Percentiles rank a stretch among this genome's conserved stretches.
Evolutionary conservation across 768 basidiomycete species (phyloP).

Genomic region (Suillus decipiens): DNA sequence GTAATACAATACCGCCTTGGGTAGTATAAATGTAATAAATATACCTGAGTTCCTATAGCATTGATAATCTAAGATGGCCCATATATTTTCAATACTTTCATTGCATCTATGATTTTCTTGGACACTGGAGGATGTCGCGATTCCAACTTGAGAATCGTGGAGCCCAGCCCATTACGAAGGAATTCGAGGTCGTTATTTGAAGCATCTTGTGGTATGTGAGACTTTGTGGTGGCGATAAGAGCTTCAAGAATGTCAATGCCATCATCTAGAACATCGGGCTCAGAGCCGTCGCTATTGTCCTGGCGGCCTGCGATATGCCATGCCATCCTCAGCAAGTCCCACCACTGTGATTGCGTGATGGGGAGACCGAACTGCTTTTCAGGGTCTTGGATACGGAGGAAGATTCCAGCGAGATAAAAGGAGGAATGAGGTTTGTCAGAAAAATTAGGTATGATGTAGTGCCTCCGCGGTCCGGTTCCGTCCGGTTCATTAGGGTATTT

Average conservation of each 20-base stretch:
- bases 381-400: not conserved
- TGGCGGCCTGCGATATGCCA: not conserved
- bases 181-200: not conserved
- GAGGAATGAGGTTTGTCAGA: not conserved
- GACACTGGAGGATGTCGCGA: not conserved
- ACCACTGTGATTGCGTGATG: not conserved
- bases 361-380: not conserved
- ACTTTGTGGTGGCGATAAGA: not conserved
- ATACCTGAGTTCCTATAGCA: not conserved
- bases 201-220: not conserved
- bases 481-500: too few relatives aligned
- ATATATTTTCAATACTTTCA: not conserved
- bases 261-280: not conserved
- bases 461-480: too few relatives aligned
- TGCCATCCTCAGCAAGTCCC: not conserved
- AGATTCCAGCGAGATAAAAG: not conserved
- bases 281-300: not conserved
- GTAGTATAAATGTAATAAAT: not conserved
- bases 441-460: not conserved
- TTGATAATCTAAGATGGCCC: not conserved
- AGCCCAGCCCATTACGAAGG: not conserved
- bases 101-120: not conserved
- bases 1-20: not conserved
- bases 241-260: not conserved
- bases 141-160: not conserved